Evolutionary conservation across 2,329 filamentous ascomycete species (phyloP), one percentile per base, ranked within the genome.

Genomic region (Arthrobotrys conoides): DNA sequence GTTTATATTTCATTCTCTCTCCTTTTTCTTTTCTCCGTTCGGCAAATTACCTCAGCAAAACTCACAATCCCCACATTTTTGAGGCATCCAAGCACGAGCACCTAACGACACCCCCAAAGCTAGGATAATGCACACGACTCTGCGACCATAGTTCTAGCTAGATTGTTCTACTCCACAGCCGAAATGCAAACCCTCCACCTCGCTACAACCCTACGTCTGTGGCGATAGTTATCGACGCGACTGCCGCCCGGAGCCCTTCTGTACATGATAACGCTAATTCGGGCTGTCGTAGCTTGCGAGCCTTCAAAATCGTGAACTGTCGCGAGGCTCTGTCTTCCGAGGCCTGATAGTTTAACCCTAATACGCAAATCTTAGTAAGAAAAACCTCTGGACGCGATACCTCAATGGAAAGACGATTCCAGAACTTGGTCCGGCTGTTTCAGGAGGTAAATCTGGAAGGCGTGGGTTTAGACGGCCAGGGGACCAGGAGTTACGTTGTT

Each of bases 11-110:
- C 12, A 44, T 41, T 61, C 9, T n/a, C 14, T 44, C 33, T 44
- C 57, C 57, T 44, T 59, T 61, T 61, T 61, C 57, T 61, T 24
- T 59, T 61, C 57, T 61, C 36, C 12, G 53, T 24, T 61, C 57
- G 57, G 57, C 57, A 61, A 61, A 61, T 61, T 61, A 44, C 33
- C 57, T 61, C 57, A 61, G 57, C 57, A n/a, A 41, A 61, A 41
- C 33, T 30, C 57, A n/a, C 36, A 41, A 61, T 61, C 57, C 57
- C 57, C 57, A 61, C 57, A 61, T 44, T 61, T 59, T 61, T 41
- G 18, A 61, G 57, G 20, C 36, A 44, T 61, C 57, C 33, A 27
- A 44, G 57, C 18, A 24, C 30, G 9, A 61, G 36, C 3, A 41
- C 33, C 18, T 10, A 61, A 41, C 14, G 36, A 14, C 9, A 22